phyloP scores from a whole-genome alignment of 371 early-diverging fungal genomes.

The Apophysomyces sp. region DNA sequence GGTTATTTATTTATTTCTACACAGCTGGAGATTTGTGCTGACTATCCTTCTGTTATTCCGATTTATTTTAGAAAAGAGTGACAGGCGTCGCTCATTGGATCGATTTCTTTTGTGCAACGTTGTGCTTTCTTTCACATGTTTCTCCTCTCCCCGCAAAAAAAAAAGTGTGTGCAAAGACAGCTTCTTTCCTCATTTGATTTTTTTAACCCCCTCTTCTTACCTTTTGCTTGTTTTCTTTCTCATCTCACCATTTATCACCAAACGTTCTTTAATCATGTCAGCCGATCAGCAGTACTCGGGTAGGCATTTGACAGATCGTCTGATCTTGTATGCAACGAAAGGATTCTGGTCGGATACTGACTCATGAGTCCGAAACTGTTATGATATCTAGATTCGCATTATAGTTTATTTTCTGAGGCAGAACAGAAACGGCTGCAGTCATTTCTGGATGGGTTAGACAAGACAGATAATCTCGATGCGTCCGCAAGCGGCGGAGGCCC shows the following conservation, averaged over 20 bases:
- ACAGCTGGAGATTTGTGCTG: too few relatives aligned
- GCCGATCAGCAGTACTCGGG: neutral
- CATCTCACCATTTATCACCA: neutral
- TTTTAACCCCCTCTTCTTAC: neutral
- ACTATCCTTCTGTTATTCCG: too few relatives aligned
- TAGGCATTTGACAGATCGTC: neutral
- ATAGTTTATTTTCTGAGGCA: conserved; percentile 9
- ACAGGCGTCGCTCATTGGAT: neutral
- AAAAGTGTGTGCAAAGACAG: neutral
- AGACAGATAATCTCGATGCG: neutral
- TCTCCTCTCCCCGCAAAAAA: neutral
- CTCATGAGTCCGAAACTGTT: neutral
- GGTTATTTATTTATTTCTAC: too few relatives aligned
- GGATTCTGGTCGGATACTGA: neutral
- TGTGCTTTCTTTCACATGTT: neutral
- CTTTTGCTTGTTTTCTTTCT: neutral
- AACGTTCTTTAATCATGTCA: neutral
- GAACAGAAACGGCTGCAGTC: conserved; percentile 14
- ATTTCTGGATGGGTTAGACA: conserved; percentile 13
- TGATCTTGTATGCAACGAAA: neutral
- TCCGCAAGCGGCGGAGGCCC: neutral
- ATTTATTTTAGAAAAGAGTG: neutral
- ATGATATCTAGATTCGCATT: conserved; percentile 2
- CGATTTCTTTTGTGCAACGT: neutral
- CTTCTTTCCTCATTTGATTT: conserved; percentile 2